Base-by-base conservation (phyloP, 768 basidiomycete species). In the Pisolithus orientalis region DNA sequence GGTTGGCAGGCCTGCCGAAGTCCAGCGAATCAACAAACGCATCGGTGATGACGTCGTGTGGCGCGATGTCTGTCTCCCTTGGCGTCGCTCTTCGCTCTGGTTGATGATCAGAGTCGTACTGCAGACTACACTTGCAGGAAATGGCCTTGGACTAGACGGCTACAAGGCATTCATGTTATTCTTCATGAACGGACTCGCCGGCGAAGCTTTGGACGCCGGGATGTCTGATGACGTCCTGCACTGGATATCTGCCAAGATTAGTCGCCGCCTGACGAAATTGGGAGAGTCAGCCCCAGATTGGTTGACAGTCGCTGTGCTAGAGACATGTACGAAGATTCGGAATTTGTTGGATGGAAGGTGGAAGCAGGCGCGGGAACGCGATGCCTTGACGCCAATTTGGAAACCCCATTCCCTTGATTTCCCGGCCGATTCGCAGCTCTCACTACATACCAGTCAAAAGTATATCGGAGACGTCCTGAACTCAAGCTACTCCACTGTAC, bases 101-200 rank as follows among this genome's bases (percentile, higher is more conserved):
- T 59, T 69, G 31, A 48, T 61, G 25, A 40, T 65, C 10, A 58
- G 21, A 21, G 21, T 21, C 21, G 21, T 21, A 21, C 21, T 21
- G 21, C 21, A 21, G 21, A 21, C 21, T 16, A 50, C 63, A 0
- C 43, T 65, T 6, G 44, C 45, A 44, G 49, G 39, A 24, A 43
- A 27, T 21, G 25, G 27, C 32, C 31, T 42, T 48, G 54, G 51
- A 24, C 16, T 32, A 8, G 43, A 43, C 14, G 62, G 59, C 1
- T 80, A 80, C 62, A 80, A 80, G 51, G 27, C 52, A 7, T 80
- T 79, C 59, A 72, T 77, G 60, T 53, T 72, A 6, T 76, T 68
- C 44, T 59, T 76, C 50, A 56, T 71, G 44, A 53, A 69, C 1
- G 44, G 57, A 31, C 45, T 57, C 14, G 44, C 74, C 9, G 42